Percentiles rank a stretch among this genome's conserved stretches.
phyloP scores from a whole-genome alignment of 805 yeast species.

The Yamadazyma takamatsuzukensis region DNA sequence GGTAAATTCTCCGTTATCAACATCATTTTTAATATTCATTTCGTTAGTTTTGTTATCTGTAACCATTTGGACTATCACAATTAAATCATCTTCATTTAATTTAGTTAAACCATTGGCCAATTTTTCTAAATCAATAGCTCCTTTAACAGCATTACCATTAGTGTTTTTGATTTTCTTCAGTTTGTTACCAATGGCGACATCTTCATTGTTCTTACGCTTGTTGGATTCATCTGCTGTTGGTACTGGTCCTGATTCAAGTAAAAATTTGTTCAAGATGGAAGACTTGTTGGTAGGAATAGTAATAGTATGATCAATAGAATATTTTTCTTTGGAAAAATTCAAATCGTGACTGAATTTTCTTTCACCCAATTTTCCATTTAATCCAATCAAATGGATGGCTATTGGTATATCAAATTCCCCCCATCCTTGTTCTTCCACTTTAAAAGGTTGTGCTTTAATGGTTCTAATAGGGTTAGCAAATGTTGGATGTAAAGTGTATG shows the following conservation, averaged over 20 bases:
- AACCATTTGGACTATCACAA: slow-evolving; percentile 96
- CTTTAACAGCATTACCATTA: slow-evolving; percentile 52
- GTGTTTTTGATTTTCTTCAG: slow-evolving; percentile 50
- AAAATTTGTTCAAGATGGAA: slow-evolving; percentile 64
- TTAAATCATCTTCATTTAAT: slow-evolving; percentile 85
- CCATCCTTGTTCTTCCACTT: slow-evolving; percentile 93
- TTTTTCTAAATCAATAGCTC: slow-evolving; percentile 81
- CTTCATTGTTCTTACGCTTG: slow-evolving; percentile 26
- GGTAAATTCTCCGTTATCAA: slow-evolving; percentile 95
- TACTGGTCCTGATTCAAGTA: slow-evolving; percentile 79
- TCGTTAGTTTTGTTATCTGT: slow-evolving; percentile 93
- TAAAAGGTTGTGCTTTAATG: slow-evolving; percentile 79
- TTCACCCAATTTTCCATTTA: slow-evolving; percentile 81
- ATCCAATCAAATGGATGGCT: slow-evolving; percentile 59
- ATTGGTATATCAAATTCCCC: slow-evolving; percentile 94
- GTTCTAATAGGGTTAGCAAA: slow-evolving; percentile 85
- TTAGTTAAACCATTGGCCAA: slow-evolving; percentile 87
- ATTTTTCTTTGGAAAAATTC: slow-evolving; percentile 75
- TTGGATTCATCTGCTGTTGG: slow-evolving; percentile 36
- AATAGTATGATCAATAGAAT: slow-evolving; percentile 73
- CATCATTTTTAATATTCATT: slow-evolving; percentile 93
- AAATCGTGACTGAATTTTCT: slow-evolving; percentile 83
- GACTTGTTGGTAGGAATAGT: slow-evolving; percentile 69
- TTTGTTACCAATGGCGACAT: slow-evolving; percentile 22
- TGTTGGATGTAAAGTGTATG: slow-evolving; percentile 92